Evolutionary conservation across 345 rosid species (phyloP).

Genomic region (Crucihimalaya himalaica): DNA sequence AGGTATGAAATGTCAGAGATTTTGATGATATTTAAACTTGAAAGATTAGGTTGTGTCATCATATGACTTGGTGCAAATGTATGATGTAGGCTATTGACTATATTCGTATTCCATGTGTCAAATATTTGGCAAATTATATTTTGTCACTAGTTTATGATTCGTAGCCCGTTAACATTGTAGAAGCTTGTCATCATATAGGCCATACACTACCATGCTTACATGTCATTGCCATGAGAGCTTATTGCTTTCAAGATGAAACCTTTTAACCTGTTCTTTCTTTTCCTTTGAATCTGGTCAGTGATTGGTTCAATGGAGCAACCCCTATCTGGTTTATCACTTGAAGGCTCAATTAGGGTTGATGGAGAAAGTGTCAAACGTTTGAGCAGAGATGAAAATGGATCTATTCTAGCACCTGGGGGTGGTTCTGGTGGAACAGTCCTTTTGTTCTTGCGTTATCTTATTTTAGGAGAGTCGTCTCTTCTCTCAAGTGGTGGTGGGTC

Average conservation of each 20-base stretch:
- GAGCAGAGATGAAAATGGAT: slow-evolving; percentile 40
- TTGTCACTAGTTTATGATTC: slow-evolving; percentile 15
- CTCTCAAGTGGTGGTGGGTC: slow-evolving; percentile 92
- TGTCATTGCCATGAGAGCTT: slow-evolving; percentile 6
- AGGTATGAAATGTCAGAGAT: slow-evolving; percentile 51
- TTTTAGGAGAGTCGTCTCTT: slow-evolving; percentile 61
- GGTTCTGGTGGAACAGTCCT: slow-evolving; percentile 97
- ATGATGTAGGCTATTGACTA: slow-evolving; percentile 21
- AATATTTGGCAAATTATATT: neutral
- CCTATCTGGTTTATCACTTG: slow-evolving; percentile 70
- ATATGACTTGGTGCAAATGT: slow-evolving; percentile 14
- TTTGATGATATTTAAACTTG: slow-evolving; percentile 16
- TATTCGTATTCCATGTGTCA: slow-evolving; percentile 12
- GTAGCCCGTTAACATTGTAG: neutral
- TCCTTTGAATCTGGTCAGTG: slow-evolving; percentile 52
- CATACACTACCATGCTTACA: slow-evolving; percentile 24
- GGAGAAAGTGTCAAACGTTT: slow-evolving; percentile 67
- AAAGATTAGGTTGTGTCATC: slow-evolving; percentile 22
- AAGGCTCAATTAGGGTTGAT: slow-evolving; percentile 80
- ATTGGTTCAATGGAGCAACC: slow-evolving; percentile 98
- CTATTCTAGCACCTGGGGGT: slow-evolving; percentile 73
- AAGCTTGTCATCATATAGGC: slow-evolving; percentile 19
- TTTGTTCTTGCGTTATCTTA: slow-evolving; percentile 66
- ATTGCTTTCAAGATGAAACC: slow-evolving; percentile 30
- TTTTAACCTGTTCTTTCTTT: slow-evolving; percentile 28